A percentile compares a stretch with the other conserved stretches of the same genome.
Evolutionary conservation across 2,329 filamentous ascomycete genomes (phyloP).

Genomic region (Aspergillus pseudotamarii): DNA sequence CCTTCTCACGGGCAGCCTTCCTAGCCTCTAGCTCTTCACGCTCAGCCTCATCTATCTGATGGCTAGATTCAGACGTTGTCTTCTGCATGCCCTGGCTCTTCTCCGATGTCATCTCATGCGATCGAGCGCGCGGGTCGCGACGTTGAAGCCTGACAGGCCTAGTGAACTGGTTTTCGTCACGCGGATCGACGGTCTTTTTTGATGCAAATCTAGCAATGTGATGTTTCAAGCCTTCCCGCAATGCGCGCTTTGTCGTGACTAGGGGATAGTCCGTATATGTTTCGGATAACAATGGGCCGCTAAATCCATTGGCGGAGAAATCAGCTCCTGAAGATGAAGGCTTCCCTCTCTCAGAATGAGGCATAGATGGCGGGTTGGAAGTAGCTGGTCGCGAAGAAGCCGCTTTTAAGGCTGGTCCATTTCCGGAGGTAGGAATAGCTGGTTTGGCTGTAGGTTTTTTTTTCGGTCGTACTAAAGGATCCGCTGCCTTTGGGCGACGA

Average conservation of each 20-base stretch:
- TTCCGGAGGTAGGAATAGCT: slow-evolving; percentile 22
- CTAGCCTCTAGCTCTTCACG: slow-evolving; percentile 60
- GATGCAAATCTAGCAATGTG: slow-evolving; percentile 83
- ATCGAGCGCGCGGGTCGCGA: slow-evolving; percentile 72
- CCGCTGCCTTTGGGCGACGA: slow-evolving; percentile 55
- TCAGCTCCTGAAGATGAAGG: slow-evolving; percentile 30
- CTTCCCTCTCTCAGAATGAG: slow-evolving; percentile 25
- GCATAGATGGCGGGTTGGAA: slow-evolving; percentile 19
- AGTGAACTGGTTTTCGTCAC: slow-evolving; percentile 81
- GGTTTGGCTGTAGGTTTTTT: slow-evolving; percentile 41
- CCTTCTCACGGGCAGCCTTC: slow-evolving; percentile 78
- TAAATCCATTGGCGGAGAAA: slow-evolving; percentile 46
- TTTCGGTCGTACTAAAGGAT: slow-evolving; percentile 68
- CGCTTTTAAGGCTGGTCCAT: slow-evolving; percentile 29
- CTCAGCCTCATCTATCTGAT: slow-evolving; percentile 68
- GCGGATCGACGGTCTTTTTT: slow-evolving; percentile 64
- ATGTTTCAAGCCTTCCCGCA: slow-evolving; percentile 78
- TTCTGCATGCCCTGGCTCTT: slow-evolving; percentile 41
- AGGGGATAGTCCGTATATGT: slow-evolving; percentile 65
- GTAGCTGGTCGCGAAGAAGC: slow-evolving; percentile 26
- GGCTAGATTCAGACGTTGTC: slow-evolving; percentile 36
- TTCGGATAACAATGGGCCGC: slow-evolving; percentile 42
- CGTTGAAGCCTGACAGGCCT: slow-evolving; percentile 87
- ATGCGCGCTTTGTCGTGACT: slow-evolving; percentile 77
- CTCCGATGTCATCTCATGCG: slow-evolving; percentile 58